Conservation (phyloP, 495 filamentous ascomycete genomes). For the Penicillium waksmanii region DNA sequence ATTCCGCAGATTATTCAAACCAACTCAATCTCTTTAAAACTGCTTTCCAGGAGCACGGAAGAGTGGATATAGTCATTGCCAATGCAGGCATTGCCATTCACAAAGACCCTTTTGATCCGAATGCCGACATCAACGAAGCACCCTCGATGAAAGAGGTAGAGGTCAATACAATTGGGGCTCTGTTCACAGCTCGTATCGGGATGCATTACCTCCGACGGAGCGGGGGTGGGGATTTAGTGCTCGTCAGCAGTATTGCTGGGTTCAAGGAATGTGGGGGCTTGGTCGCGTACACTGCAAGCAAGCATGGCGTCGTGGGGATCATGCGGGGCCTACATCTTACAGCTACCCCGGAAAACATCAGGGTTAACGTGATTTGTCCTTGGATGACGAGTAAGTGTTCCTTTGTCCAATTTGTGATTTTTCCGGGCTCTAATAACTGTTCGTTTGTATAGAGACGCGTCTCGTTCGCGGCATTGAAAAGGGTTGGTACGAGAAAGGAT, state of each 20-base stretch:
- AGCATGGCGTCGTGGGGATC: constrained; percentile 41
- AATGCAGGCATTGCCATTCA: constrained; percentile 39
- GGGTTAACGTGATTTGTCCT: constrained; percentile 43
- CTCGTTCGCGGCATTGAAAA: constrained; percentile 40
- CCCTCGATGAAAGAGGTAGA: constrained; percentile 37
- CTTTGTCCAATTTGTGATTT: background rate
- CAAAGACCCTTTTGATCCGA: constrained; percentile 33
- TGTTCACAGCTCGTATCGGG: constrained; percentile 37
- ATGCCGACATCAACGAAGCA: constrained; percentile 28
- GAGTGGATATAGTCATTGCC: constrained; percentile 38
- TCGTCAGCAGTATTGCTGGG: constrained; percentile 35
- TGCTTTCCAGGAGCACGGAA: constrained; percentile 30
- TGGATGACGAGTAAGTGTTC: constrained; percentile 45
- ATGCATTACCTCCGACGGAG: constrained; percentile 36
- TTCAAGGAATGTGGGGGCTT: constrained; percentile 37
- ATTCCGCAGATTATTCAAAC: constrained; percentile 37
- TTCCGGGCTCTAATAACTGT: background rate
- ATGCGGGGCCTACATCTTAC: constrained; percentile 37
- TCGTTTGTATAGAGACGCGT: constrained; percentile 26
- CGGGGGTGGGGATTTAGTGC: constrained; percentile 36
- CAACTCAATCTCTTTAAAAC: constrained; percentile 21
- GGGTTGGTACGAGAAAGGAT: constrained; percentile 33
- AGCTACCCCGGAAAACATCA: constrained; percentile 32
- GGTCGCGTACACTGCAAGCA: constrained; percentile 38
- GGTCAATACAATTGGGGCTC: constrained; percentile 35